These are phyloP conservation scores for Clavulina sp. DNA, from an alignment of 768 basidiomycete genomes.

Conservation along the genomic window DNA sequence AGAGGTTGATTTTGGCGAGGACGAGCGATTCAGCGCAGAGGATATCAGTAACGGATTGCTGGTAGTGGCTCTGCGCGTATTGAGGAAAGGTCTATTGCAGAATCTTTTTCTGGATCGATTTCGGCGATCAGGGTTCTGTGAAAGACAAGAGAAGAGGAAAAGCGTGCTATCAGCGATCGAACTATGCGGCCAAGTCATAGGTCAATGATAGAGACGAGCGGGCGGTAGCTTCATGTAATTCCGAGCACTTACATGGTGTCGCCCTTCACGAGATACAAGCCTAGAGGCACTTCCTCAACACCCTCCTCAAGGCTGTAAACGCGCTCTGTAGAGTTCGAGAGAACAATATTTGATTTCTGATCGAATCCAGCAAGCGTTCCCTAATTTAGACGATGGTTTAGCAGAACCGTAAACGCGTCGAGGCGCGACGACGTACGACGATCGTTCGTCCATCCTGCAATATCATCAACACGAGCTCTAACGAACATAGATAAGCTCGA, in stretches of 20 bases:
- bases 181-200: not conserved
- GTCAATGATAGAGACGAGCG: not conserved
- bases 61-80: constrained; percentile 81
- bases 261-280: constrained; percentile 92
- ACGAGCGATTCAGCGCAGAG: not conserved
- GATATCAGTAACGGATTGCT: constrained; percentile 50
- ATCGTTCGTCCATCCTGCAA: constrained; percentile 94
- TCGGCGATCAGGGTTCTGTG: constrained; percentile 63
- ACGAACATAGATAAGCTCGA: not conserved
- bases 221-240: not conserved
- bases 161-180: not conserved
- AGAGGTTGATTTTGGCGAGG: no score
- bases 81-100: constrained; percentile 49
- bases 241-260: constrained; percentile 76
- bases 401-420: not conserved
- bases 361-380: constrained; percentile 86
- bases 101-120: constrained; percentile 68
- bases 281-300: constrained; percentile 86
- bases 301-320: constrained; percentile 82
- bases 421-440: constrained; percentile 38
- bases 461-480: constrained; percentile 81
- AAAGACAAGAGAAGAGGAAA: no score
- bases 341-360: constrained; percentile 89
- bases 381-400: constrained; percentile 24
- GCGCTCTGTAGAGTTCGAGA: constrained; percentile 85